Evolutionary conservation across 768 basidiomycete species (phyloP), one percentile per base, ranked within the genome.

Genomic region (Stropharia rugosoannulata): DNA sequence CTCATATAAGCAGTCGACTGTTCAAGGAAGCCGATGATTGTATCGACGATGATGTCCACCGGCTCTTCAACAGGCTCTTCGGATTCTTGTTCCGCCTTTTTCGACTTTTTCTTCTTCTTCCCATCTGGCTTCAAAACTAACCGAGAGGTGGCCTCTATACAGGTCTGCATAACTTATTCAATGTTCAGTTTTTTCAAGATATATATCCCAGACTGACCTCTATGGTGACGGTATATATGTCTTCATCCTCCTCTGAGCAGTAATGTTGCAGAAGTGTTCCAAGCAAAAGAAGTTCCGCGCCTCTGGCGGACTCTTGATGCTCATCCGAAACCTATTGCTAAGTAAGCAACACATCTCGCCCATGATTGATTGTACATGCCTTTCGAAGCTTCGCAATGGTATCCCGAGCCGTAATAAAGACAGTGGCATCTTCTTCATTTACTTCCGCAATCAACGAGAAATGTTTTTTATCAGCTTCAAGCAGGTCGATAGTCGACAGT

Each of bases 1-100:
- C 93, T 86, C 72, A 90, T 79, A 68, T 89, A 95, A 39, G 86
- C 82, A 4, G 87, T 89, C 2, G 87, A 86, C 55, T 88, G 83
- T 67, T 98, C 94, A 37, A 99, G 72, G 65, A 91, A 88, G 5
- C 93, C 93, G 46, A 99, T 91, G 48, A 98, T 83, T n/a, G 81
- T 80, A 66, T 98, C 95, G 35, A 95, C 85, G 39, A 98, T 78
- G 42, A 94, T 71, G 58, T 97, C 94, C 52, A 95, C 83, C 1
- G 94, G 86, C 46, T 82, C 81, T 11, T 62, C 66, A 10, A 35
- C 47, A 15, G 54, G 32, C n/a, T 58, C 64, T 43, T 61, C 63
- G 2, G 80, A 75, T 3, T 60, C 37, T 8, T 75, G 75, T 12
- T 77, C 77, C 37, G 64, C 49, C 42, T 72, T 68, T 55, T 63